These are phyloP conservation scores for Penicillium antarcticum DNA, from an alignment of 495 filamentous ascomycete genomes.

Conservation along the genomic window DNA sequence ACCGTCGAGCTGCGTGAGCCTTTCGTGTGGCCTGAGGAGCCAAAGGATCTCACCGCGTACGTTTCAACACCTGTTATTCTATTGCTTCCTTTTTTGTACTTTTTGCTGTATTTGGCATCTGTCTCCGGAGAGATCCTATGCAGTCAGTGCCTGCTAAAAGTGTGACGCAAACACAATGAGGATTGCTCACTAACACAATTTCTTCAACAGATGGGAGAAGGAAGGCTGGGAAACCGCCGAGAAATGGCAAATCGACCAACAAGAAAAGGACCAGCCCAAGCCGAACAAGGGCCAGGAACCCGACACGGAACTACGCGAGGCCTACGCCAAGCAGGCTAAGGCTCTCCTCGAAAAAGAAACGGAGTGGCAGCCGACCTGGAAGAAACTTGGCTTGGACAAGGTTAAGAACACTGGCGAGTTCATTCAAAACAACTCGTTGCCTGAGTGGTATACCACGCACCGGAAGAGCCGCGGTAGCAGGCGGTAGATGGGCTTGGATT, in stretches of 20 bases:
- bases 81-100: neutral
- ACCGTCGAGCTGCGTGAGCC: conserved; percentile 78
- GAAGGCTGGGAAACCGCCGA: conserved; percentile 34
- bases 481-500: conserved; percentile 1
- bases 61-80: conserved; percentile 19
- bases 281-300: conserved; percentile 29
- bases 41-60: conserved; percentile 54
- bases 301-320: conserved; percentile 23
- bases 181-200: conserved; percentile 9
- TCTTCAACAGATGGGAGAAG: conserved; percentile 49
- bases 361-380: conserved; percentile 45
- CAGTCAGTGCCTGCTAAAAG: neutral
- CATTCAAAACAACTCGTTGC: conserved; percentile 2
- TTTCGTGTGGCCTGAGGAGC: conserved; percentile 77
- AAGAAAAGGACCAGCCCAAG: conserved; percentile 20
- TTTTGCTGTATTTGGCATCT: neutral
- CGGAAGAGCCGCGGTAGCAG: neutral
- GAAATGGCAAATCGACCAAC: conserved; percentile 21
- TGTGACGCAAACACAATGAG: neutral
- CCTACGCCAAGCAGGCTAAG: conserved; percentile 53
- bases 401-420: conserved; percentile 1
- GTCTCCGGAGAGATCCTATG: neutral
- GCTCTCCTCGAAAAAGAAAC: conserved; percentile 45
- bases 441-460: neutral
- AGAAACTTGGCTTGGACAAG: conserved; percentile 35